phyloP scores from a whole-genome alignment of 371 early-diverging fungal species.

The Capillidium rhysosporum region DNA sequence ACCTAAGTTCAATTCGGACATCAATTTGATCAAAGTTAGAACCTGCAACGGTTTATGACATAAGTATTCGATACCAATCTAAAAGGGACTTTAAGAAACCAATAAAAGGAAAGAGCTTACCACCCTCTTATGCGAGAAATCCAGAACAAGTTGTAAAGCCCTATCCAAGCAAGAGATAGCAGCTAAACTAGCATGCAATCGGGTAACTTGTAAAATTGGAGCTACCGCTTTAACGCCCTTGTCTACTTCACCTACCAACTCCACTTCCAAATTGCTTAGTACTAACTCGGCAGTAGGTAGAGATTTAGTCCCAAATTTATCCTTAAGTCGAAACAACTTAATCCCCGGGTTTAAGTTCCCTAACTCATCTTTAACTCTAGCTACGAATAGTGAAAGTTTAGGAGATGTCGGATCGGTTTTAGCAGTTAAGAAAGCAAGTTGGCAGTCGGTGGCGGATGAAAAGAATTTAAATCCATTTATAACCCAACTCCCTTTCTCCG shows the following conservation, averaged over 20 bases:
- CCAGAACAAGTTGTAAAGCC: constrained; percentile 27
- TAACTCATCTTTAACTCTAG: constrained; percentile 25
- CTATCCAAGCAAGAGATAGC: constrained; percentile 22
- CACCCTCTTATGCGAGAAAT: constrained; percentile 30
- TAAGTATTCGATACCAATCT: constrained; percentile 17
- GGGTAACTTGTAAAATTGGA: constrained; percentile 39
- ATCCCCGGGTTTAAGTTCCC: constrained; percentile 31
- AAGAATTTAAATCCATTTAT: constrained; percentile 57
- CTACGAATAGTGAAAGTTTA: constrained; percentile 36
- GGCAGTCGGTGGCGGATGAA: constrained; percentile 43
- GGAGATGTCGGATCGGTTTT: constrained; percentile 23
- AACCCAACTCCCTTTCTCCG: constrained; percentile 13
- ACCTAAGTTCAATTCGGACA: constrained; percentile 23
- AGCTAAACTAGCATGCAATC: constrained; percentile 33
- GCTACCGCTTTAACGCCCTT: constrained; percentile 38
- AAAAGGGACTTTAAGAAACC: neutral
- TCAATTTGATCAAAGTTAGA: constrained; percentile 28
- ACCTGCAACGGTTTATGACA: constrained; percentile 33
- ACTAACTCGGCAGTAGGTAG: constrained; percentile 54
- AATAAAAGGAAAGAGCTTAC: constrained; percentile 10
- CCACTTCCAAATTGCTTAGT: constrained; percentile 28
- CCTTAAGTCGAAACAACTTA: constrained; percentile 34
- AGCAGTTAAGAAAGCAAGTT: constrained; percentile 40
- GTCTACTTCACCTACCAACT: constrained; percentile 25
- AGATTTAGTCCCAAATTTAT: constrained; percentile 42